phyloP scores from a whole-genome alignment of 495 filamentous ascomycete genomes.

The Lophium mytilinum region DNA sequence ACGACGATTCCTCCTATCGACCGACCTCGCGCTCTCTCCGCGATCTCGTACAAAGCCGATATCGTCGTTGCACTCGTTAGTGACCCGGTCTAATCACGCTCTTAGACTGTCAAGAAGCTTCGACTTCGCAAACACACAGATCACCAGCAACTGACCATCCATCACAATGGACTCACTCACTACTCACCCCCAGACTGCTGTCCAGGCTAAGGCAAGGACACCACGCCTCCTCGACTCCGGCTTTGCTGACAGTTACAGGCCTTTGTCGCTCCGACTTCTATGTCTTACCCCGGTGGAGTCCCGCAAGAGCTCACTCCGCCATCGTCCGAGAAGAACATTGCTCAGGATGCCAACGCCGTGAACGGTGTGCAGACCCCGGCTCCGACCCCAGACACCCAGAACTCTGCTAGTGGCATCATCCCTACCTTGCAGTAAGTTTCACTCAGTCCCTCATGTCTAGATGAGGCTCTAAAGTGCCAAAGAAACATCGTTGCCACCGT shows the following conservation, averaged over 20 bases:
- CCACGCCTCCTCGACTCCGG: constrained; percentile 57
- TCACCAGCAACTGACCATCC: not conserved
- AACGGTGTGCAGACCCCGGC: constrained; percentile 92
- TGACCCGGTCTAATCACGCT: not conserved
- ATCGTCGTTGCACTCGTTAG: not conserved
- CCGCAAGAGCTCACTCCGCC: constrained; percentile 64
- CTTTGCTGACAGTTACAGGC: not conserved
- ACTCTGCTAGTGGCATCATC: constrained; percentile 82
- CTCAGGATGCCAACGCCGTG: constrained; percentile 47
- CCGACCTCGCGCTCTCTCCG: constrained; percentile 3
- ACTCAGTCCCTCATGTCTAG: constrained; percentile 9
- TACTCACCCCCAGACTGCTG: constrained; percentile 78
- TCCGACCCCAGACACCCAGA: constrained; percentile 77
- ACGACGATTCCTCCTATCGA: constrained; percentile 1
- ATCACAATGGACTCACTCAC: constrained; percentile 74
- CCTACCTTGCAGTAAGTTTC: constrained; percentile 97
- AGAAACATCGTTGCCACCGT: constrained; percentile 99
- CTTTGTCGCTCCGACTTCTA: constrained; percentile 46
- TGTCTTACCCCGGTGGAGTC: constrained; percentile 81
- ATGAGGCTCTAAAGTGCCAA: constrained; percentile 58
- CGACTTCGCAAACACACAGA: not conserved
- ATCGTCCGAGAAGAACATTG: constrained; percentile 53
- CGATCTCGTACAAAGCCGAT: constrained; percentile 3
- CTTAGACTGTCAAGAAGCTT: constrained; percentile 1
- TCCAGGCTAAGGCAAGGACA: constrained; percentile 86